Conservation (phyloP, 805 yeast species). For the Millerago galiae region DNA sequence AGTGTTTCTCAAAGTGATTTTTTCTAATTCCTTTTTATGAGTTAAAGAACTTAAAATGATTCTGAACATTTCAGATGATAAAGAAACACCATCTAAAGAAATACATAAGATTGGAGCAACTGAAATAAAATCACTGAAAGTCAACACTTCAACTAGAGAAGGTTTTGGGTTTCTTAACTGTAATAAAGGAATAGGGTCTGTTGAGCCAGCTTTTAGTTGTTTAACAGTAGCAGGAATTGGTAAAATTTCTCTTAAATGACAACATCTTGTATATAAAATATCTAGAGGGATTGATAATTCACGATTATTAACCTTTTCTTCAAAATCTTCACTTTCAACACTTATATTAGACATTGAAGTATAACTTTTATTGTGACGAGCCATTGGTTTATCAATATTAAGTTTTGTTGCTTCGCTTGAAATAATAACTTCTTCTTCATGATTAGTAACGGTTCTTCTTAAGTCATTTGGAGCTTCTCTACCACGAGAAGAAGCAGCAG, state of each 20-base stretch:
- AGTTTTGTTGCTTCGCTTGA: conserved; percentile 28
- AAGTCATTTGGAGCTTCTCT: conserved; percentile 27
- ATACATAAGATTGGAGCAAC: conserved; percentile 78
- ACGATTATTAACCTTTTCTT: conserved; percentile 22
- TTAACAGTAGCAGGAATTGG: conserved; percentile 88
- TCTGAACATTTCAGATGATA: conserved; percentile 71
- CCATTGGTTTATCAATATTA: conserved; percentile 39
- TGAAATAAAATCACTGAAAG: conserved; percentile 82
- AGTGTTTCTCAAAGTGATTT: conserved; percentile 74
- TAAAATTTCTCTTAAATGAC: conserved; percentile 84
- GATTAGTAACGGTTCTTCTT: conserved; percentile 23
- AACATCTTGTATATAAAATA: conserved; percentile 81
- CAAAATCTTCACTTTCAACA: conserved; percentile 7
- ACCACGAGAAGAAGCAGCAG: conserved; percentile 33
- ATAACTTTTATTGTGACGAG: conserved; percentile 28
- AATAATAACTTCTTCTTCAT: conserved; percentile 34
- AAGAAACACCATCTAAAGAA: conserved; percentile 70
- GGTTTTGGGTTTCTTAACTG: conserved; percentile 84
- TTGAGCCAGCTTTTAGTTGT: conserved; percentile 67
- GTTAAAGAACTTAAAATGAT: conserved; percentile 60
- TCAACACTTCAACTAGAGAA: conserved; percentile 76
- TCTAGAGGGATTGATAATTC: conserved; percentile 44
- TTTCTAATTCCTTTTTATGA: conserved; percentile 56
- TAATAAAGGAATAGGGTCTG: conserved; percentile 73
- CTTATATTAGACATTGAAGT: conserved; percentile 21